Evolutionary conservation across 2,329 filamentous ascomycete genomes (phyloP), one percentile per base, ranked within the genome.

Genomic region (Decorospora gaudefroyi): DNA sequence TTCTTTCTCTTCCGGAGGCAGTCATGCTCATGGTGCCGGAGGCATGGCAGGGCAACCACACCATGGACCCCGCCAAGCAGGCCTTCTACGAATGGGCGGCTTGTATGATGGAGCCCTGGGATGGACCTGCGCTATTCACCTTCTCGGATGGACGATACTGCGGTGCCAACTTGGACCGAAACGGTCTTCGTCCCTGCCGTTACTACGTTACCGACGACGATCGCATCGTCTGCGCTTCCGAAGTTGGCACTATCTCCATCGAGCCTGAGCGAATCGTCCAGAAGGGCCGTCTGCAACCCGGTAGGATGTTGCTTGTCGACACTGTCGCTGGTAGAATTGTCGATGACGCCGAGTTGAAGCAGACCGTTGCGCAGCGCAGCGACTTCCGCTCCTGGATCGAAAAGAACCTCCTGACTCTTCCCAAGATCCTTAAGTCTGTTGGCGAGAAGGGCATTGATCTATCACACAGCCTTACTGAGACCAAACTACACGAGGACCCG

Each of bases 11-110:
- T 3, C 92, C 92, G 11, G 92, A 97, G 73, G 92, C 92, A 36
- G 88, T 97, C 60, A 97, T 97, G 92, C 81, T 97, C 62, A 96
- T 97, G 91, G 89, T 97, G 35, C 92, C 92, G 15, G 92, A 97
- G 74, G 92, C 92, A 49, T 97, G 92, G 92, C 90, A 97, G 74
- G 92, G 91, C 50, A 96, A 96, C 72, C 78, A 84, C 25, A 78
- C 84, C 48, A 95, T 97, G 87, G 91, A 96, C 63, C 89, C 90
- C 43, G 88, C 89, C 65, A 97, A 97, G 76, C 88, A 91, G 46
- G 92, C 92, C 37, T 97, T 96, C 75, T 97, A 97, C 74, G 91
- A 97, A 72, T 97, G 92, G 90, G 92, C 92, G 64, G 91, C 90
- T 57, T 97, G 92, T 72, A 88, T 95, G 78, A 97, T 97, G 92